phyloP scores from a whole-genome alignment of 257 asterid species.

The Solanum chmielewskii region DNA sequence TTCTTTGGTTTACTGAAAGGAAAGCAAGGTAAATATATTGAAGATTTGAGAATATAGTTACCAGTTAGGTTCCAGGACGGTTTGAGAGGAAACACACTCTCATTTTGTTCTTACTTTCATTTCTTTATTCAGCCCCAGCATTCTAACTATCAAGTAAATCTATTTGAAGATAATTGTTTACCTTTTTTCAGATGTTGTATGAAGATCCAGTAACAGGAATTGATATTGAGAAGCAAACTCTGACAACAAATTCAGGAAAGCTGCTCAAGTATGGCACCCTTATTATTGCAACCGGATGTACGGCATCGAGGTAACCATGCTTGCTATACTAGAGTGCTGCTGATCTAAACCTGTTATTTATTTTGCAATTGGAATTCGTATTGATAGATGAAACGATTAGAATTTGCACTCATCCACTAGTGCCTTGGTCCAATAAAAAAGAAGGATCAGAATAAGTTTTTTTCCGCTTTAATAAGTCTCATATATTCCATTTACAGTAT shows the following conservation, averaged over 20 bases:
- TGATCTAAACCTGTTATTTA: not conserved
- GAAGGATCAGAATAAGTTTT: not conserved
- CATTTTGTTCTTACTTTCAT: not conserved
- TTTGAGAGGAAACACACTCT: not conserved
- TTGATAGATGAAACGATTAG: not conserved
- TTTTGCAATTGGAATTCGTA: not conserved
- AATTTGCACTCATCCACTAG: not conserved
- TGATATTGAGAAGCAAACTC: constrained; percentile 30
- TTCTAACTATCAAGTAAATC: not conserved
- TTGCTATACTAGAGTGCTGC: not conserved
- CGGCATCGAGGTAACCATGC: constrained; percentile 24
- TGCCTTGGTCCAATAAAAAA: not conserved
- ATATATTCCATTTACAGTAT: not conserved
- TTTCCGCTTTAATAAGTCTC: not conserved
- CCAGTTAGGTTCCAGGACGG: not conserved
- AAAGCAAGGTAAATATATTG: not conserved
- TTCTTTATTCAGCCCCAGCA: not conserved
- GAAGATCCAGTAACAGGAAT: constrained; percentile 37
- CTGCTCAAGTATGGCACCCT: constrained; percentile 40
- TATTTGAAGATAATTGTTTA: not conserved
- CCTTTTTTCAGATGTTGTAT: constrained; percentile 19
- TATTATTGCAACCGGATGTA: constrained; percentile 36
- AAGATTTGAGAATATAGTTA: not conserved
- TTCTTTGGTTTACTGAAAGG: not conserved
- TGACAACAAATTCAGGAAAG: constrained; percentile 35